Evolutionary conservation across 1,284 basidiomycete species (phyloP), one percentile per base, ranked within the genome.

Genomic region (Microbotryomycetes sp.): DNA sequence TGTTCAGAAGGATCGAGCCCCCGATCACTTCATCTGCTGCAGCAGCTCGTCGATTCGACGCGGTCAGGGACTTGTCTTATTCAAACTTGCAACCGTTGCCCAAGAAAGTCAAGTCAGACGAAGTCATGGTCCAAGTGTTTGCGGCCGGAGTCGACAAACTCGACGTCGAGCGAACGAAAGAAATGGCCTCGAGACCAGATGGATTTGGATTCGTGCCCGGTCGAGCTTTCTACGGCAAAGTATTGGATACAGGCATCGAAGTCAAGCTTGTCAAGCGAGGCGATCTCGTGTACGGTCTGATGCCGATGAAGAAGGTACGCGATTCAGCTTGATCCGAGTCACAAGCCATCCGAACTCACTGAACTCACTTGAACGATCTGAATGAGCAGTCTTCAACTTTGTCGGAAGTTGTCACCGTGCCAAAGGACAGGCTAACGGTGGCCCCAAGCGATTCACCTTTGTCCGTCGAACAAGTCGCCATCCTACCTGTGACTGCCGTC

Each of bases 221-320:
- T 0, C 67, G 77, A 14, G 74, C 73, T 53, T 76, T 79, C 59
- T 75, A 73, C 36, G 77, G 77, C 5, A 74, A 76, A 32, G 72
- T 78, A 3, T 64, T 77, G 22, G 77, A 77, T 54, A 66, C 66
- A n/a, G 77, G 77, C 7, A 48, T 54, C 7, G 69, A 58, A 26
- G 64, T 58, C n/a, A 23, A 14, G 3, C 64, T 60, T 49, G 51
- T 73, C 54, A 74, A 73, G 59, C 75, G 72, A 58, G 77, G 77
- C 30, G 77, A 77, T 54, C 66, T 78, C 15, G 74, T 79, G 3
- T 78, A 76, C 63, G 77, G 77, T 5, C 59, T 78, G 60, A 73
- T 74, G 36, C 74, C 76, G 47, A 66, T 74, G 48, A 71, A 73
- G 48, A 74, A 70, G 70, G 73, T 72, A 50, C 22, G 66, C 50